phyloP scores from a whole-genome alignment of 2,329 filamentous ascomycete species.

The Apiospora rasikravindrae region DNA sequence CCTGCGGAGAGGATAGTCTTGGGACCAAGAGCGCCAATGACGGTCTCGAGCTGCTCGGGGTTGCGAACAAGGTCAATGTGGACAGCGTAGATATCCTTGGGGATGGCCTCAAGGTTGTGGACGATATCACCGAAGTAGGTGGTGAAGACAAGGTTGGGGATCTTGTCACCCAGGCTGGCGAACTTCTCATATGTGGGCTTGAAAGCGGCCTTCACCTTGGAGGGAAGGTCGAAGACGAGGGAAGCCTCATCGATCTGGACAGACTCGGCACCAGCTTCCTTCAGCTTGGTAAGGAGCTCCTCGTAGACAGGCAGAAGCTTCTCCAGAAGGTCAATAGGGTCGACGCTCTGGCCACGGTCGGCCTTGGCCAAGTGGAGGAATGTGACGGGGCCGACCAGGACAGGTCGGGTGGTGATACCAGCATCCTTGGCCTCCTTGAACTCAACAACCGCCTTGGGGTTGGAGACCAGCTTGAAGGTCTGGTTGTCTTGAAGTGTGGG shows the following conservation, averaged over 20 bases:
- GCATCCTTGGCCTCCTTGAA: conserved; percentile 98
- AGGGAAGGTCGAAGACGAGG: conserved; percentile 90
- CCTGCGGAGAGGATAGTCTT: conserved; percentile 92
- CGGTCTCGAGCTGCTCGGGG: conserved; percentile 93
- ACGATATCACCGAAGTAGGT: conserved; percentile 99
- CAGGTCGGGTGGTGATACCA: conserved; percentile 89
- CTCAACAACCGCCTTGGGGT: conserved; percentile 92
- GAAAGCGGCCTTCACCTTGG: conserved; percentile 94
- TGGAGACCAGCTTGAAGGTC: conserved; percentile 85
- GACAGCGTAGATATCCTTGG: conserved; percentile 80
- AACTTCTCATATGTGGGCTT: conserved; percentile 97
- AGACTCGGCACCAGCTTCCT: conserved; percentile 92
- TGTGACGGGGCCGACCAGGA: conserved; percentile 93
- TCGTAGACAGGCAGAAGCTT: conserved; percentile 95
- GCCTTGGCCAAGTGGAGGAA: conserved; percentile 98
- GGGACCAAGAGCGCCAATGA: conserved; percentile 80
- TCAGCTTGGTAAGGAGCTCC: conserved; percentile 90
- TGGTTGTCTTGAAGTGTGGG: conserved; percentile 97
- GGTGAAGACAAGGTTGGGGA: conserved; percentile 87
- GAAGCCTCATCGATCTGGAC: conserved; percentile 99
- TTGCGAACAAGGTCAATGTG: conserved; percentile 98
- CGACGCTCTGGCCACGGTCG: conserved; percentile 90
- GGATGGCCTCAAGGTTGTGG: conserved; percentile 94
- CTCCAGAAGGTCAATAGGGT: conserved; percentile 91
- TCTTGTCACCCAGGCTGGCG: conserved; percentile 73